Percentiles rank a stretch among this genome's conserved stretches.
Conservation (phyloP, 495 filamentous ascomycete genomes). For the Penicillium cataractarum region DNA sequence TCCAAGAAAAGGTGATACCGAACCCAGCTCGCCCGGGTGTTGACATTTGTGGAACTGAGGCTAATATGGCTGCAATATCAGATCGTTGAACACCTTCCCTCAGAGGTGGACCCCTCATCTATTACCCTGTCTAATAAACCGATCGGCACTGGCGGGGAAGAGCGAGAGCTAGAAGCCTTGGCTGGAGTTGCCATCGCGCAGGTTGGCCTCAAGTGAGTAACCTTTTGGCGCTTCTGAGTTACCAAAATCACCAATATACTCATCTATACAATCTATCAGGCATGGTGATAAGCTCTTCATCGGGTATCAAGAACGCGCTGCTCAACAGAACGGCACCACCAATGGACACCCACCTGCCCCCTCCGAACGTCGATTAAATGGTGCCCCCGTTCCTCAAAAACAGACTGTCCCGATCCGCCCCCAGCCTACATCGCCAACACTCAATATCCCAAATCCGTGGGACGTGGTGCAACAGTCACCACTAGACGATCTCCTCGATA, state of each 20-base stretch:
- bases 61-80: constrained; percentile 26
- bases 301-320: constrained; percentile 64
- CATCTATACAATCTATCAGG: constrained; percentile 43
- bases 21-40: not conserved
- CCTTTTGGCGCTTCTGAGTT: not conserved
- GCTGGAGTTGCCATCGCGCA: constrained; percentile 66
- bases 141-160: constrained; percentile 71
- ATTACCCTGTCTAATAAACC: constrained; percentile 82
- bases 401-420: constrained; percentile 66
- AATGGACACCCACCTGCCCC: constrained; percentile 44
- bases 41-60: not conserved
- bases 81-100: constrained; percentile 66
- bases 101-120: constrained; percentile 71
- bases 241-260: not conserved
- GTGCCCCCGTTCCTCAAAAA: constrained; percentile 70
- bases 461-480: constrained; percentile 85
- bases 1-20: constrained; percentile 46
- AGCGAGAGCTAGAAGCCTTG: constrained; percentile 69
- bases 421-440: constrained; percentile 58
- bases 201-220: constrained; percentile 69
- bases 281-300: constrained; percentile 92
- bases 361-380: constrained; percentile 66
- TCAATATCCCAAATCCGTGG: constrained; percentile 85
- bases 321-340: constrained; percentile 53
- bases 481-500: constrained; percentile 84